Evolutionary conservation across 495 filamentous ascomycete species (phyloP).

Genomic region (Aspergillus kassunensis): DNA sequence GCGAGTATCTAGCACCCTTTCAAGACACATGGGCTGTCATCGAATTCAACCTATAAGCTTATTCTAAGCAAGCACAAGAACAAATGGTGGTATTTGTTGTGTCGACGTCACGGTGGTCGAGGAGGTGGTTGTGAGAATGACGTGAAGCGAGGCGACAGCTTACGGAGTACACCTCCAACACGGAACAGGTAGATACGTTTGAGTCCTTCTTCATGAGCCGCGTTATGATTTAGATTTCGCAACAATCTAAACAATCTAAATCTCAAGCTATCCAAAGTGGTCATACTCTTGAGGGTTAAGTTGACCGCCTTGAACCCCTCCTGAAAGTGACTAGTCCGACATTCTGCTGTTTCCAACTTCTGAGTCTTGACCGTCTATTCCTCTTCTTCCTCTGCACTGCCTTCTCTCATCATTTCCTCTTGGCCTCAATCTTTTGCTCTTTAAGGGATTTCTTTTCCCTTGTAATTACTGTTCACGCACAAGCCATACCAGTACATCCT

Average conservation of each 20-base stretch:
- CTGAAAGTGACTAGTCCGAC: constrained; percentile 13
- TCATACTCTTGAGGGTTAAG: too few species aligned
- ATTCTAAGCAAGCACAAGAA: background rate
- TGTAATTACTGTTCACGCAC: background rate
- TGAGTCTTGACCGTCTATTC: constrained; percentile 9
- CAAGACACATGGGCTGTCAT: too few species aligned
- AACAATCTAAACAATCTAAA: background rate
- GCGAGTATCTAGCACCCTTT: too few species aligned
- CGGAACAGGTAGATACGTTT: too few species aligned
- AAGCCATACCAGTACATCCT: background rate
- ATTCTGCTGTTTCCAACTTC: constrained; percentile 3
- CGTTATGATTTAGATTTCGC: too few species aligned
- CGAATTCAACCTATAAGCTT: too few species aligned
- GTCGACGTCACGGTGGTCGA: background rate
- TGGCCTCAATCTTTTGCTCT: background rate
- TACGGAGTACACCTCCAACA: too few species aligned
- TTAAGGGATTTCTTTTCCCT: constrained; percentile 4
- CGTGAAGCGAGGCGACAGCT: background rate
- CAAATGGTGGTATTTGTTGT: too few species aligned
- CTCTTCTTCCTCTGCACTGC: constrained; percentile 9
- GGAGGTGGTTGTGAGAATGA: background rate
- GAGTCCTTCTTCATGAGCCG: too few species aligned
- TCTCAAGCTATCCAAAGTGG: background rate
- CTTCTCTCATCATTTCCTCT: background rate
- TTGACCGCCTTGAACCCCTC: constrained; percentile 14